Percentiles rank a stretch among this genome's conserved stretches.
phyloP scores from a whole-genome alignment of 768 basidiomycete species.

The Boletus speciosus region DNA sequence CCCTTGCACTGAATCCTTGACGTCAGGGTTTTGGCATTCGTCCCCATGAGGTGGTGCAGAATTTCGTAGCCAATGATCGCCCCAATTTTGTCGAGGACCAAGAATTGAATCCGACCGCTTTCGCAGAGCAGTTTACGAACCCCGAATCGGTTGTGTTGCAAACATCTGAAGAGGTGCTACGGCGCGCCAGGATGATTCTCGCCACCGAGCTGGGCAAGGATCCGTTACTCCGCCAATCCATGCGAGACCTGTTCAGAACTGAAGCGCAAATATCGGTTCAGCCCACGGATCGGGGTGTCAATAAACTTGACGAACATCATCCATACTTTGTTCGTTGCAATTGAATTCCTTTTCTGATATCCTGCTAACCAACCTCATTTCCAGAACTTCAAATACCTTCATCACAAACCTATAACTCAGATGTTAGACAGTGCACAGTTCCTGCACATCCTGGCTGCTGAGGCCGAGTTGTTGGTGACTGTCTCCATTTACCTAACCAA shows the following conservation, averaged over 20 bases:
- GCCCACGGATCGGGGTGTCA: conserved; percentile 83
- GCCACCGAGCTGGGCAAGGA: conserved; percentile 92
- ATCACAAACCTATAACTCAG: conserved; percentile 66
- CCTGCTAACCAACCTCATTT: conserved; percentile 3
- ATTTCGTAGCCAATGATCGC: conserved; percentile 61
- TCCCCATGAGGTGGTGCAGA: conserved; percentile 80
- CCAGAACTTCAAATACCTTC: conserved; percentile 94
- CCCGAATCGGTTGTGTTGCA: conserved; percentile 57
- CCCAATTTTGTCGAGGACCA: conserved; percentile 78
- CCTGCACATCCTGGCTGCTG: conserved; percentile 86
- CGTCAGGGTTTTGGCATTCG: conserved; percentile 81
- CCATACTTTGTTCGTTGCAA: conserved; percentile 58
- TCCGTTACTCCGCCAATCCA: conserved; percentile 75
- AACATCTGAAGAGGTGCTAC: conserved; percentile 64
- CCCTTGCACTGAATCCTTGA: not conserved
- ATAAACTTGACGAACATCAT: conserved; percentile 73
- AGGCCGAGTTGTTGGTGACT: conserved; percentile 82
- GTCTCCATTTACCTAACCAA: conserved; percentile 66
- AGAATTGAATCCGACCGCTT: conserved; percentile 70
- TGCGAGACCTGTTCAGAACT: conserved; percentile 70
- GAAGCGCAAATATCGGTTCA: conserved; percentile 74
- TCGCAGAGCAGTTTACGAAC: conserved; percentile 84
- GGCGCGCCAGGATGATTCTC: conserved; percentile 76
- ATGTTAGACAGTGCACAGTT: conserved; percentile 78
- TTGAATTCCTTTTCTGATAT: not conserved